These are phyloP conservation scores for Penicillium verhagenii DNA, from an alignment of 495 filamentous ascomycete species.

Conservation along the genomic window DNA sequence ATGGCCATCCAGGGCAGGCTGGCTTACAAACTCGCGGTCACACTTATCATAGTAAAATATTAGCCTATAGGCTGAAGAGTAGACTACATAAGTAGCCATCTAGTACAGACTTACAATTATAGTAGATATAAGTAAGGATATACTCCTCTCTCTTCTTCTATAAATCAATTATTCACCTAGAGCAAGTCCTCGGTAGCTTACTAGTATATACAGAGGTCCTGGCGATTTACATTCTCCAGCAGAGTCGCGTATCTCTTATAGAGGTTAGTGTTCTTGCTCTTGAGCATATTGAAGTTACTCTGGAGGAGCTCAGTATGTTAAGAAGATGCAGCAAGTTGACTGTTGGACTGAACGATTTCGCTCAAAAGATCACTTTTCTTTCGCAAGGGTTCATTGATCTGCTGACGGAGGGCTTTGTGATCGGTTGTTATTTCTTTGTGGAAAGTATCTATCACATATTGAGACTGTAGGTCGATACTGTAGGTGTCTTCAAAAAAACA, in stretches of 20 bases:
- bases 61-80: too few relatives aligned
- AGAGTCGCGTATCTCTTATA: constrained; percentile 73
- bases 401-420: constrained; percentile 76
- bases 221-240: constrained; percentile 79
- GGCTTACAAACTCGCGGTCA: too few relatives aligned
- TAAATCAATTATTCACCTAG: too few relatives aligned
- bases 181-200: constrained; percentile 92
- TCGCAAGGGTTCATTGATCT: constrained; percentile 74
- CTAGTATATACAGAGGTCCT: constrained; percentile 84
- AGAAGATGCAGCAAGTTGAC: constrained; percentile 74
- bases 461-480: too few relatives aligned
- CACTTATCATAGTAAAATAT: too few relatives aligned
- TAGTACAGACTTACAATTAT: too few relatives aligned
- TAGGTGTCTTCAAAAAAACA: too few relatives aligned
- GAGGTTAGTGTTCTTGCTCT: constrained; percentile 79
- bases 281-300: constrained; percentile 75
- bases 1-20: too few relatives aligned
- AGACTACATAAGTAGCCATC: too few relatives aligned
- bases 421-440: constrained; percentile 79
- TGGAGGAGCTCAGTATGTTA: constrained; percentile 89
- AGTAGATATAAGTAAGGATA: too few relatives aligned
- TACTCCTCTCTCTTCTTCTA: too few relatives aligned
- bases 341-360: constrained; percentile 70
- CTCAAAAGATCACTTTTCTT: constrained; percentile 80
- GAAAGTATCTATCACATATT: too few relatives aligned